Percentiles rank a stretch among this genome's conserved stretches.
Conservation (phyloP, 2,329 filamentous ascomycete species). For the Alternaria solani region DNA sequence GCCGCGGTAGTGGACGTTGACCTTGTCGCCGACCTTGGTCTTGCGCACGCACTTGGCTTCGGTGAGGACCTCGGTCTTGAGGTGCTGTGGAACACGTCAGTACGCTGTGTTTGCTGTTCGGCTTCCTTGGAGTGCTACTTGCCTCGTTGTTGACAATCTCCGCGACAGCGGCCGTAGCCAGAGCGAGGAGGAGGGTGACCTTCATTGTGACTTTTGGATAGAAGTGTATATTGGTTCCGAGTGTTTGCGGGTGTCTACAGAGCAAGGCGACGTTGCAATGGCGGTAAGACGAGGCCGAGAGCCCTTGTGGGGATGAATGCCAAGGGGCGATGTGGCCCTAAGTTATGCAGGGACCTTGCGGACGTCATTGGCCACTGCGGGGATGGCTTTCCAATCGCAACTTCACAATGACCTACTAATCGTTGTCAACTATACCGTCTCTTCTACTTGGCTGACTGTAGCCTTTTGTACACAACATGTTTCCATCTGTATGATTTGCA, state of each 20-base stretch:
- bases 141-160: conserved; percentile 46
- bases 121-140: neutral
- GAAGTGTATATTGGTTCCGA: neutral
- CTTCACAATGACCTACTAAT: neutral
- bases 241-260: conserved; percentile 1
- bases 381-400: neutral
- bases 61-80: conserved; percentile 80
- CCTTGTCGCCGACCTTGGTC: conserved; percentile 72
- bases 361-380: conserved; percentile 11
- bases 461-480: too few relatives aligned
- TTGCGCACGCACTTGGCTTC: conserved; percentile 81
- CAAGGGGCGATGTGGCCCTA: conserved; percentile 26
- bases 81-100: conserved; percentile 56
- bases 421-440: neutral
- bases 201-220: conserved; percentile 50
- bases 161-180: conserved; percentile 58
- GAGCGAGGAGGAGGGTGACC: conserved; percentile 55
- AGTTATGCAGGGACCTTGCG: conserved; percentile 1
- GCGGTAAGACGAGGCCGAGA: conserved; percentile 7
- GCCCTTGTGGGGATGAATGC: conserved; percentile 29
- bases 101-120: neutral
- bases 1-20: conserved; percentile 85
- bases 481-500: too few relatives aligned
- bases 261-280: conserved; percentile 19
- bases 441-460: neutral